Percentiles rank a stretch among this genome's conserved stretches.
Conservation (phyloP, 2,329 filamentous ascomycete species). For the Lecanosticta acicola region DNA sequence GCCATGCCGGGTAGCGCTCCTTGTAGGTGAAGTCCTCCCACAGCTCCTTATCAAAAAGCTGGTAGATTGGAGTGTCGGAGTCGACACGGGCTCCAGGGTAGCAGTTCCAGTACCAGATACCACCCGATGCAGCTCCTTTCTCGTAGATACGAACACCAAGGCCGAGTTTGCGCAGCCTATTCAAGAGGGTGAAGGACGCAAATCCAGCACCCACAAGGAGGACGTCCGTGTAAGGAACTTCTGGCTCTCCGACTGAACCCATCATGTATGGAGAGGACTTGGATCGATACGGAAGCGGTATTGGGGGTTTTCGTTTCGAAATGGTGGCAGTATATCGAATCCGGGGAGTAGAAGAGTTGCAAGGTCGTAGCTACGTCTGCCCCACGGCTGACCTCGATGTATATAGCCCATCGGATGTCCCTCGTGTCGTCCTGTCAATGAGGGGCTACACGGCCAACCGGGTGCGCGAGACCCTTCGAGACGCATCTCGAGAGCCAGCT, state of each 20-base stretch:
- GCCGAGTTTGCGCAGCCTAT: constrained; percentile 32
- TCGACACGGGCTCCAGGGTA: constrained; percentile 43
- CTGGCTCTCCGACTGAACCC: constrained; percentile 24
- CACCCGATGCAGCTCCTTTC: constrained; percentile 32
- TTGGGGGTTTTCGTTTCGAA: constrained; percentile 12
- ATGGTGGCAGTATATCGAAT: constrained; percentile 10
- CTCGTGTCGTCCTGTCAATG: background rate
- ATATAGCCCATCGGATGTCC: constrained; percentile 9
- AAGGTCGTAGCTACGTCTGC: too few species aligned
- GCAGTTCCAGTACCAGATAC: constrained; percentile 31
- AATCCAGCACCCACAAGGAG: constrained; percentile 21
- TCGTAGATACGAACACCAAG: constrained; percentile 33
- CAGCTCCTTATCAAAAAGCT: constrained; percentile 27
- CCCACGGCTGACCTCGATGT: constrained; percentile 2
- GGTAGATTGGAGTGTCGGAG: constrained; percentile 33
- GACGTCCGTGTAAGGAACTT: constrained; percentile 20
- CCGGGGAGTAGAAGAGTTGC: background rate
- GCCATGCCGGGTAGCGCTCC: constrained; percentile 27
- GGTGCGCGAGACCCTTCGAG: background rate
- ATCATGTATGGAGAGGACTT: constrained; percentile 21
- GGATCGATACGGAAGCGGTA: constrained; percentile 8
- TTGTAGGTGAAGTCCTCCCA: constrained; percentile 51
- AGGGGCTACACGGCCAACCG: background rate
- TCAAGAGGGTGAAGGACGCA: constrained; percentile 19
- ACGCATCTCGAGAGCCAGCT: background rate